Evolutionary conservation across 2,329 filamentous ascomycete genomes (phyloP).

Genomic region (Chalaropsis ovoidea): DNA sequence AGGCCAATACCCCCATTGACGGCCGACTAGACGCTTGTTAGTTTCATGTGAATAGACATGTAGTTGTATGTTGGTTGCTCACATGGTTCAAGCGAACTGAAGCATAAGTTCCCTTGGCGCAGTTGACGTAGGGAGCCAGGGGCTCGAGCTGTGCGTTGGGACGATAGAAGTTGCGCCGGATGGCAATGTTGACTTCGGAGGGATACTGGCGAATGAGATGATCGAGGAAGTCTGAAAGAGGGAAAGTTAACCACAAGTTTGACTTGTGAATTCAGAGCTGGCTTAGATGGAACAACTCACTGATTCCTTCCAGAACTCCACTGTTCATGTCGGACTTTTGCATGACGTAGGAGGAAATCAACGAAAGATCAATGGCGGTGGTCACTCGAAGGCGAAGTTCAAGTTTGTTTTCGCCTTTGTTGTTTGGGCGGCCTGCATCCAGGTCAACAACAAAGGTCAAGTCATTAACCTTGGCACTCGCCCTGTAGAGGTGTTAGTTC

Average conservation of each 20-base stretch:
- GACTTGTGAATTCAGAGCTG: neutral
- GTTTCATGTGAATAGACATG: neutral
- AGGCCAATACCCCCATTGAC: conserved; percentile 47
- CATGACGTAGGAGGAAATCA: conserved; percentile 56
- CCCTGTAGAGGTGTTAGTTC: conserved; percentile 29
- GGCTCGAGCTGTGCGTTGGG: conserved; percentile 38
- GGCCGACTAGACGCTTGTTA: conserved; percentile 17
- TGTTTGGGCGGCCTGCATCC: conserved; percentile 40
- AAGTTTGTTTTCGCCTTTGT: conserved; percentile 40
- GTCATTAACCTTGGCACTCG: conserved; percentile 33
- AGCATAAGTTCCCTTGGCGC: conserved; percentile 81
- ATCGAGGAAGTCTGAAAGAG: conserved; percentile 59
- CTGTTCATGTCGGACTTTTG: conserved; percentile 52
- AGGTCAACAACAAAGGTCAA: conserved; percentile 57
- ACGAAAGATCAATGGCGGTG: conserved; percentile 56
- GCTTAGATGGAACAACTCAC: conserved; percentile 17
- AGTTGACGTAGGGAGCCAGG: conserved; percentile 55
- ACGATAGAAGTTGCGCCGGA: conserved; percentile 78
- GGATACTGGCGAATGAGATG: conserved; percentile 78
- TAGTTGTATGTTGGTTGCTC: neutral
- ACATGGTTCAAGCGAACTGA: conserved; percentile 64
- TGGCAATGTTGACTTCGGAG: conserved; percentile 52
- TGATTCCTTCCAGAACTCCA: conserved; percentile 67
- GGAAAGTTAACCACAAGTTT: neutral
- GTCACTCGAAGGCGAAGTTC: conserved; percentile 54